Base-by-base conservation (phyloP, 1,139 yeast genomes). In the Nakaseomyces uthaithaninus region DNA sequence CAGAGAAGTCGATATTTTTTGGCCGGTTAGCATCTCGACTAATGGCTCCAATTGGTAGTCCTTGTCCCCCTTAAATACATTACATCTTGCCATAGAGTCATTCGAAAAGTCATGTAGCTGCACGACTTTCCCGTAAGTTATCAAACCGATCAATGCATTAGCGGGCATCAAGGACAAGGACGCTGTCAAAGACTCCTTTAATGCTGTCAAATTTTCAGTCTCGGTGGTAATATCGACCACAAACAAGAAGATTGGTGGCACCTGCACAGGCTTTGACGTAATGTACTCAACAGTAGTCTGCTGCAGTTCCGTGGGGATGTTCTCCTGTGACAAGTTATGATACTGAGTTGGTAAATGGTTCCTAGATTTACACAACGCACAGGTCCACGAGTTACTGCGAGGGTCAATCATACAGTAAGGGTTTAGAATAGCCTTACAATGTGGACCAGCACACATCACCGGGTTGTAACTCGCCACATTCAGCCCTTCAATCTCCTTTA, bases 221-320 rank as follows among this genome's bases (percentile, higher is more conserved):
- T 93, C 97, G 63, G 93, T 95, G 60, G 98, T 91, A 49, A 89
- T 70, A 63, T 91, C 99, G 52, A 91, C 80, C 26, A 87, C 93
- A 60, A 86, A 86, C 50, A 87, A 67, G 62, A 89, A 91, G 47
- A 89, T 77, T n/a, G 98, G 98, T 12, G 97, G 95, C 45, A 77
- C 75, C 54, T 78, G 85, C 16, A 83, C 93, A 3, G 96, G 95
- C 59, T 94, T 78, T 24, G 85, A 75, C 36, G 93, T 75, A 47
- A 89, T 78, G 62, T 93, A 91, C 66, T 91, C 99, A 48, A 89
- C 81, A 16, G 97, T 85, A n/a, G 94, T 76, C 49, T 84, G 73
- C 50, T 80, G 77, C 57, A 91, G 74, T 67, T 93, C 98, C 49
- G 84, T 69, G 30, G 98, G 98, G 58, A 89, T 72, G 53, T 82